These are phyloP conservation scores for Globisporangium barbulae DNA, from an alignment of 352 stramenopile species.

Conservation along the genomic window DNA sequence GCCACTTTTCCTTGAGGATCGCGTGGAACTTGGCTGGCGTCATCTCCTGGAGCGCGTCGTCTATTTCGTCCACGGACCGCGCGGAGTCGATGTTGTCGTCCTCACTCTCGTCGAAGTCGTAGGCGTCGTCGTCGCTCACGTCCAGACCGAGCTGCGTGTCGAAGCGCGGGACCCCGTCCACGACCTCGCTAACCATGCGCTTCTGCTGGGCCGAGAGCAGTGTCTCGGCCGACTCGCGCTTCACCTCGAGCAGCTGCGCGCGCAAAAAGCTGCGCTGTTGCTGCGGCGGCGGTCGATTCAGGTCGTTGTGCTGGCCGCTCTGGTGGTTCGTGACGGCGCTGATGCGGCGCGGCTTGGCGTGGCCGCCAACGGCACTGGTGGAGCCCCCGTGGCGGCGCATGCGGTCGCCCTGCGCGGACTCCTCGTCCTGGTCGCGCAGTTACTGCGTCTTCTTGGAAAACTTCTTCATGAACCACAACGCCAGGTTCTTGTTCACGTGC, in stretches of 20 bases:
- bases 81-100: conserved; percentile 30
- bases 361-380: conserved; percentile 29
- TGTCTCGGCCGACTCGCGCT: conserved; percentile 61
- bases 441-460: conserved; percentile 63
- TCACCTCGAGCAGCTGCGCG: conserved; percentile 73
- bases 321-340: conserved; percentile 34
- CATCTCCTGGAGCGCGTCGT: conserved; percentile 30
- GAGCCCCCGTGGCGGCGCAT: conserved; percentile 23
- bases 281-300: conserved; percentile 32
- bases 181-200: conserved; percentile 40
- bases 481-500: conserved; percentile 52
- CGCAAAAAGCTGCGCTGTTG: conserved; percentile 65
- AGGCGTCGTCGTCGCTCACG: conserved; percentile 32
- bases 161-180: conserved; percentile 26
- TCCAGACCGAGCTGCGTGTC: conserved; percentile 22
- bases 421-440: conserved; percentile 58
- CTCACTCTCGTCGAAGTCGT: conserved; percentile 30
- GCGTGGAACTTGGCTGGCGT: conserved; percentile 26
- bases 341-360: conserved; percentile 26
- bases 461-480: conserved; percentile 67
- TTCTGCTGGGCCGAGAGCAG: conserved; percentile 37
- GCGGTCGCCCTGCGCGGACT: conserved; percentile 32
- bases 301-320: conserved; percentile 20
- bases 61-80: conserved; percentile 31
- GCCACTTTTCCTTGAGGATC: conserved; percentile 31